Conservation (phyloP, 768 basidiomycete species). For the Mycena albidolilacea region DNA sequence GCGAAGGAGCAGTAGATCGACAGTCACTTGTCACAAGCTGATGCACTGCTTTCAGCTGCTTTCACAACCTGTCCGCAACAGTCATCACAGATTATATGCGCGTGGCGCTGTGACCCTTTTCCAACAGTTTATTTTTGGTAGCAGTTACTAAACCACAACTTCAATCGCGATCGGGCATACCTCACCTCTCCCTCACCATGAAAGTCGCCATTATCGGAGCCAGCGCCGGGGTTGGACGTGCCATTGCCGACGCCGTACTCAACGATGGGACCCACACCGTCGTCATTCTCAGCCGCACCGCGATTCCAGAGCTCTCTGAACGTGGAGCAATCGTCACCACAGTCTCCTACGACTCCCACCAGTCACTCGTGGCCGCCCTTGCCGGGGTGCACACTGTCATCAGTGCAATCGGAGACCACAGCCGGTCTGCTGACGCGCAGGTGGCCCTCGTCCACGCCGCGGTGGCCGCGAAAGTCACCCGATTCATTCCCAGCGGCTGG, state of each 20-base stretch:
- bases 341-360: background rate
- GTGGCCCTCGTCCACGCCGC: constrained; percentile 15
- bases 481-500: constrained; percentile 22
- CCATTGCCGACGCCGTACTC: constrained; percentile 16
- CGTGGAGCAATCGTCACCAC: background rate
- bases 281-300: constrained; percentile 10
- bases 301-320: background rate
- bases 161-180: no score
- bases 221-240: constrained; percentile 11
- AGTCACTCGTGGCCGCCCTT: constrained; percentile 8
- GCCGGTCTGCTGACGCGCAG: constrained; percentile 10
- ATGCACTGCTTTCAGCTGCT: no score
- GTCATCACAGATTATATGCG: no score
- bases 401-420: constrained; percentile 21
- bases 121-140: no score
- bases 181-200: background rate
- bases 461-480: background rate
- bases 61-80: no score
- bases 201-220: constrained; percentile 15
- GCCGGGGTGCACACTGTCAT: constrained; percentile 17
- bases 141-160: no score
- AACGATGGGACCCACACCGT: background rate
- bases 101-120: no score
- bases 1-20: no score
- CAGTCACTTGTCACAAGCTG: no score